Evolutionary conservation across 768 basidiomycete species (phyloP).

Genomic region (Russula griseocarnosa): DNA sequence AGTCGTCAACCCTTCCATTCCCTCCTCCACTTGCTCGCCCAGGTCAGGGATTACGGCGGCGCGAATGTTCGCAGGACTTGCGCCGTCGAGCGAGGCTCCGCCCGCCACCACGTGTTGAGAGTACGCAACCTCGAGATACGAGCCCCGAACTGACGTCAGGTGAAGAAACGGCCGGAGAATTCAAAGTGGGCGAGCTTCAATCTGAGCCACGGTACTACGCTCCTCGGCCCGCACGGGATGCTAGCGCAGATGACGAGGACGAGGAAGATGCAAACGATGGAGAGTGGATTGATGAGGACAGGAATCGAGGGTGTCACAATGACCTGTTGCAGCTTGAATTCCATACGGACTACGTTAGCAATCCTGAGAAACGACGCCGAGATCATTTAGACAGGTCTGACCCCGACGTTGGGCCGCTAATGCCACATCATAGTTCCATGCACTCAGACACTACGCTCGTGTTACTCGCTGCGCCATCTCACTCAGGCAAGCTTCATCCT

Average conservation of each 20-base stretch:
- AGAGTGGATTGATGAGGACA: slow-evolving; percentile 53
- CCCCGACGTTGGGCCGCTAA: slow-evolving; percentile 29
- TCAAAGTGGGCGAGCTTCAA: slow-evolving; percentile 32
- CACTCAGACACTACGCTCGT: slow-evolving; percentile 73
- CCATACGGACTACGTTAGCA: slow-evolving; percentile 65
- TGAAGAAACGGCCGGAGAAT: slow-evolving; percentile 77
- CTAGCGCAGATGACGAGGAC: slow-evolving; percentile 42
- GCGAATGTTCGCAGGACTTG: slow-evolving; percentile 40
- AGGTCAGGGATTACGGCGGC: slow-evolving; percentile 45
- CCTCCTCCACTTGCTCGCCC: slow-evolving; percentile 50
- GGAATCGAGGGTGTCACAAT: slow-evolving; percentile 69
- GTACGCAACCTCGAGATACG: slow-evolving; percentile 78
- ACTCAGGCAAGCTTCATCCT: slow-evolving; percentile 62
- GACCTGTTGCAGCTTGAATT: slow-evolving; percentile 73
- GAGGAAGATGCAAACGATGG: slow-evolving; percentile 33
- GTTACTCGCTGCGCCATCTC: slow-evolving; percentile 69
- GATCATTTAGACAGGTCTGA: slow-evolving; percentile 36
- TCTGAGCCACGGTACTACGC: slow-evolving; percentile 28
- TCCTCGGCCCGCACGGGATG: slow-evolving; percentile 31
- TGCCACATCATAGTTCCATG: slow-evolving; percentile 55
- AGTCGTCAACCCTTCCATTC: slow-evolving; percentile 63
- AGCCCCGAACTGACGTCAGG: slow-evolving; percentile 74
- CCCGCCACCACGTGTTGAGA: slow-evolving; percentile 74
- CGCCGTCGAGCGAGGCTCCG: slow-evolving; percentile 41
- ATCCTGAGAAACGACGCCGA: slow-evolving; percentile 57